phyloP scores from a whole-genome alignment of 176 grass and related monocot species.

The Carex myosuroides region DNA sequence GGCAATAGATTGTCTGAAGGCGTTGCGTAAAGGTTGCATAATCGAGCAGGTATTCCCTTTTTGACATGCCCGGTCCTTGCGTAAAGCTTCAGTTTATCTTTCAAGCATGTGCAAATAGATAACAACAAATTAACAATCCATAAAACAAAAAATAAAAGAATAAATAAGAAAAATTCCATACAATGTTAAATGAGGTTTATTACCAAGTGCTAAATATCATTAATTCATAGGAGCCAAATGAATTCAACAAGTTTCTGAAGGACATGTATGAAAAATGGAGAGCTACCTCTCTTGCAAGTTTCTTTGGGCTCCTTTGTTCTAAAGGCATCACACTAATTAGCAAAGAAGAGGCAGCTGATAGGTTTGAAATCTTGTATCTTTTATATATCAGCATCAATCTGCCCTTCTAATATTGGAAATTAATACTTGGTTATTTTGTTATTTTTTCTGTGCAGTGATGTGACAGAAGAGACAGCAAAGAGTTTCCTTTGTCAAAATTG shows the following conservation, averaged over 20 bases:
- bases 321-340: slow-evolving; percentile 67
- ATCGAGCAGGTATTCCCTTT: slow-evolving; percentile 70
- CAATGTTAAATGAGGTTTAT: background rate
- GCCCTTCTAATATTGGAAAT: background rate
- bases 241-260: slow-evolving; percentile 68
- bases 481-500: slow-evolving; percentile 25
- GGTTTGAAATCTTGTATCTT: slow-evolving; percentile 29
- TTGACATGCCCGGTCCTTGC: too few species aligned
- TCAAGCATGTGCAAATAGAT: background rate
- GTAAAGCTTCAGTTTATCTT: background rate
- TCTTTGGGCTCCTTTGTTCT: slow-evolving; percentile 56
- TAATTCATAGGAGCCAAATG: slow-evolving; percentile 58
- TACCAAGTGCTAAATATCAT: background rate
- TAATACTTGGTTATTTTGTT: slow-evolving; percentile 3
- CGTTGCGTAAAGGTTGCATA: slow-evolving; percentile 72
- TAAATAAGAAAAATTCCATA: background rate
- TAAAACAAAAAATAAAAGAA: background rate
- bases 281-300: slow-evolving; percentile 27
- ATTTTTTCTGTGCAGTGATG: slow-evolving; percentile 27
- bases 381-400: background rate
- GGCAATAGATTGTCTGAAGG: slow-evolving; percentile 66
- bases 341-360: slow-evolving; percentile 90
- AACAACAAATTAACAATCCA: background rate
- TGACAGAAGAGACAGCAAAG: slow-evolving; percentile 35
- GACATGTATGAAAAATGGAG: slow-evolving; percentile 41